Percentiles rank a stretch among this genome's conserved stretches.
These are phyloP conservation scores for Candida methanosorbosa DNA, from an alignment of 805 yeast genomes.

Conservation along the genomic window DNA sequence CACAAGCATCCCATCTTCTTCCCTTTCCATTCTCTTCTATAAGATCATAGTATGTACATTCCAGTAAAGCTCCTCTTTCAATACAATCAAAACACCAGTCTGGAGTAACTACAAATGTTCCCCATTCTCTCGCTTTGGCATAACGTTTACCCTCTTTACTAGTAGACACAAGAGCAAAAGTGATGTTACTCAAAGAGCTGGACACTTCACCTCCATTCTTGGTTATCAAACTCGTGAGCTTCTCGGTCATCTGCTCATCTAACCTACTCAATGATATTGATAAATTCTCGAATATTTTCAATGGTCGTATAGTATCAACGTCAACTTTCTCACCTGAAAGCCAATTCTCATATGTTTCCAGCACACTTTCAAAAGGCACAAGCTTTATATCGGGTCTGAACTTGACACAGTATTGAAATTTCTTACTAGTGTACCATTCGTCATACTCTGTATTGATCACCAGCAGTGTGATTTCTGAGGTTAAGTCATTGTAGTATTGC, in stretches of 20 bases:
- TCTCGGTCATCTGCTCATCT: slow-evolving; percentile 9
- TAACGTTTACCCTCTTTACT: slow-evolving; percentile 45
- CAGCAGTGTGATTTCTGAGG: slow-evolving; percentile 16
- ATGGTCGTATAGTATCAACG: slow-evolving; percentile 1
- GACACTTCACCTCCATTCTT: slow-evolving; percentile 41
- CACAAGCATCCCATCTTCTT: slow-evolving; percentile 24
- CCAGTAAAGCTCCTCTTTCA: slow-evolving; percentile 34
- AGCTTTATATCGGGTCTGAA: slow-evolving; percentile 51
- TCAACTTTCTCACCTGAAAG: slow-evolving; percentile 33
- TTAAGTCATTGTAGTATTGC: slow-evolving; percentile 16
- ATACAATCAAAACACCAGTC: slow-evolving; percentile 41
- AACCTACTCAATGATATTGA: slow-evolving; percentile 30
- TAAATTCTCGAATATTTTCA: slow-evolving; percentile 34
- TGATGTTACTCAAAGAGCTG: slow-evolving; percentile 37
- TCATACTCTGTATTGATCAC: slow-evolving; percentile 15
- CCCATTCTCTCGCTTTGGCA: slow-evolving; percentile 44
- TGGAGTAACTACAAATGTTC: slow-evolving; percentile 45
- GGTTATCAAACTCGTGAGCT: slow-evolving; percentile 24
- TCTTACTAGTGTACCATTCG: slow-evolving; percentile 35
- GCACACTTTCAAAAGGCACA: slow-evolving; percentile 38
- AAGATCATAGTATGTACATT: slow-evolving; percentile 30
- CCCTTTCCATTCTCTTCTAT: slow-evolving; percentile 11
- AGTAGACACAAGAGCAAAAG: slow-evolving; percentile 39
- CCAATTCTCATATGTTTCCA: slow-evolving; percentile 43
- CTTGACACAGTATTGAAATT: slow-evolving; percentile 40